phyloP scores from a whole-genome alignment of 805 yeast genomes.

The Kuraishia molischiana region DNA sequence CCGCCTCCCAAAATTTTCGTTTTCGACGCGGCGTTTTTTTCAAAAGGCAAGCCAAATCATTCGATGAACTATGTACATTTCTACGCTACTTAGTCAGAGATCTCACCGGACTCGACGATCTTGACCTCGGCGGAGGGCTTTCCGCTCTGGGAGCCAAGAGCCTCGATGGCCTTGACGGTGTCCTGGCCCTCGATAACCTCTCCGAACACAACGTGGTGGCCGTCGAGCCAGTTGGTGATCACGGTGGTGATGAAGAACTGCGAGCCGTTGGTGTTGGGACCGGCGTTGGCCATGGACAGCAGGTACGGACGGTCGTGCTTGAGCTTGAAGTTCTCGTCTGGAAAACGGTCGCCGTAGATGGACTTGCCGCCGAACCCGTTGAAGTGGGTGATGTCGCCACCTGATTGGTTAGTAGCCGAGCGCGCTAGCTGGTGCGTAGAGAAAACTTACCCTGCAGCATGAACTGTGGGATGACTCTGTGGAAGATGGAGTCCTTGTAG shows the following conservation, averaged over 20 bases:
- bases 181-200: constrained; percentile 58
- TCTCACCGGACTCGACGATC: constrained; percentile 15
- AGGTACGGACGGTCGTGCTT: constrained; percentile 75
- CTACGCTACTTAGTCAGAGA: no score
- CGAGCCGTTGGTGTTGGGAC: constrained; percentile 88
- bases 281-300: constrained; percentile 88
- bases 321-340: constrained; percentile 60
- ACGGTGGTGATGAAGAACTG: constrained; percentile 86
- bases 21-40: no score
- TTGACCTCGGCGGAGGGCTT: constrained; percentile 11
- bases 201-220: constrained; percentile 72
- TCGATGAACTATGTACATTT: not conserved
- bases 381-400: constrained; percentile 80
- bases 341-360: constrained; percentile 57
- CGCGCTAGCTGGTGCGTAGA: not conserved
- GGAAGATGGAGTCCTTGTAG: constrained; percentile 80
- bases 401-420: not conserved
- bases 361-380: constrained; percentile 93
- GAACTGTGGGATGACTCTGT: constrained; percentile 93
- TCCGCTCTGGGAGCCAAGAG: constrained; percentile 13
- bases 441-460: constrained; percentile 65
- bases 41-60: no score
- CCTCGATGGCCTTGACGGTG: constrained; percentile 19
- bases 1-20: no score
- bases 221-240: constrained; percentile 70